Evolutionary conservation across 371 early-diverging fungal genomes (phyloP), one percentile per base, ranked within the genome.

Genomic region (Zychaea mexicana): DNA sequence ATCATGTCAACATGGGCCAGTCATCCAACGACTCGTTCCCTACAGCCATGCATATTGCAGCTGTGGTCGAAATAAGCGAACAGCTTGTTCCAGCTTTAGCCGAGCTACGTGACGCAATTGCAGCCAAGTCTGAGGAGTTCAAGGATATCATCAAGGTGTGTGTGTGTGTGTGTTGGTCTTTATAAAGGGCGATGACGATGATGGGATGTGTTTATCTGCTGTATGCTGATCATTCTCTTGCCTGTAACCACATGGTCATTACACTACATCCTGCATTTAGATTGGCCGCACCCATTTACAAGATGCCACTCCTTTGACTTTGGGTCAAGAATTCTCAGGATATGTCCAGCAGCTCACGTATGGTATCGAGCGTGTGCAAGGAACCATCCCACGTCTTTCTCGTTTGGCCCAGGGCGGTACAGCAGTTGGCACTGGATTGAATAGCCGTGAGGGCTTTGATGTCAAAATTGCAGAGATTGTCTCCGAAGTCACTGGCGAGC

Each of bases 21-120:
- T 93, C 94, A 32, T 92, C 93, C 57, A 95, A 95, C 69, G 95
- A 95, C 74, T 90, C 94, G 78, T 95, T 95, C 87, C 95, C 95
- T 21, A 94, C 95, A 32, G 94, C 94, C 45, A 94, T 94, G 94
- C 95, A 94, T 72, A 86, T 95, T 66, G 86, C 92, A 26, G 94
- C 94, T 33, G 92, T 85, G 57, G 73, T 88, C 32, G 92, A 91
- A 68, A 80, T 94, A 61, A 71, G 82, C 71, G 73, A 87, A 22
- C 81, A 78, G 33, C 83, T 95, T 57, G 31, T 93, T 17, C 93
- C 95, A 6, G 85, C 92, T 17, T 78, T 95, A 55, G 78, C 83
- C 24, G 68, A 72, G 24, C 78, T 94, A 60, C 86, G 89, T 45
- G 83, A 85, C 42, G 88, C 91, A 10, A 78, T 95, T 49, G 64